Evolutionary conservation across 192 early-diverging fungal genomes (phyloP).

Genomic region (Dissophora ornata): DNA sequence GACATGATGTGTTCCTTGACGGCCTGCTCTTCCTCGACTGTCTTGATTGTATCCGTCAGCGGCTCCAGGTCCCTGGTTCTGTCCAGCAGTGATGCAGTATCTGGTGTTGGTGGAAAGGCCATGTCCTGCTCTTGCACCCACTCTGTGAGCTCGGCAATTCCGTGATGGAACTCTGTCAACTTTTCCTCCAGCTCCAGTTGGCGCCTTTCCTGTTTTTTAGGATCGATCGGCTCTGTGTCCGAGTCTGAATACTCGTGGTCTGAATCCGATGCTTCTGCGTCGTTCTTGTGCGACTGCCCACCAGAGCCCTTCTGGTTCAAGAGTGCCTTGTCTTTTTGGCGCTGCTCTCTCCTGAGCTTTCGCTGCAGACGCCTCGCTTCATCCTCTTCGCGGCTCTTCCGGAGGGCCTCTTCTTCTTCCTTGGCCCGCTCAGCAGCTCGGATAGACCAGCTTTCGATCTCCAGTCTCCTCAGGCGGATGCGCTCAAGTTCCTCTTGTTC

Average conservation of each 20-base stretch:
- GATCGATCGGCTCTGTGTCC: slow-evolving; percentile 10
- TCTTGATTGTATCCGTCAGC: slow-evolving; percentile 31
- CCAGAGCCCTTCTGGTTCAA: no score
- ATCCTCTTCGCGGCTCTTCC: slow-evolving; percentile 42
- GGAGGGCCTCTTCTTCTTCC: slow-evolving; percentile 49
- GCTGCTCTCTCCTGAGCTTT: slow-evolving; percentile 41
- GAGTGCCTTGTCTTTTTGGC: slow-evolving; percentile 22
- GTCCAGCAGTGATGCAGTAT: slow-evolving; percentile 34
- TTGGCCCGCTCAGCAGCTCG: slow-evolving; percentile 42
- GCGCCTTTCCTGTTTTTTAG: slow-evolving; percentile 21
- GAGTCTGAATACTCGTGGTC: slow-evolving; percentile 26
- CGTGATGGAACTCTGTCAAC: slow-evolving; percentile 41
- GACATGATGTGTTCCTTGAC: slow-evolving; percentile 49
- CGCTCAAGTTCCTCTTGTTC: slow-evolving; percentile 51
- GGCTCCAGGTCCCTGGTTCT: slow-evolving; percentile 39
- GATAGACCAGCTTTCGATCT: slow-evolving; percentile 53
- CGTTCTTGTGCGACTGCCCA: background rate
- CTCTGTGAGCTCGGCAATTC: slow-evolving; percentile 36
- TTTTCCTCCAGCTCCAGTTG: slow-evolving; percentile 38
- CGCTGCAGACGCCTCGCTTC: slow-evolving; percentile 39
- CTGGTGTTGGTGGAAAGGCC: slow-evolving; percentile 13
- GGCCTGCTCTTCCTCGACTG: slow-evolving; percentile 37
- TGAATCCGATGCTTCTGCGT: background rate
- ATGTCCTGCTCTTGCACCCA: slow-evolving; percentile 37
- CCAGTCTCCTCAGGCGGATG: slow-evolving; percentile 42